phyloP scores from a whole-genome alignment of 192 early-diverging fungal genomes.

The Coemansia sp. region DNA sequence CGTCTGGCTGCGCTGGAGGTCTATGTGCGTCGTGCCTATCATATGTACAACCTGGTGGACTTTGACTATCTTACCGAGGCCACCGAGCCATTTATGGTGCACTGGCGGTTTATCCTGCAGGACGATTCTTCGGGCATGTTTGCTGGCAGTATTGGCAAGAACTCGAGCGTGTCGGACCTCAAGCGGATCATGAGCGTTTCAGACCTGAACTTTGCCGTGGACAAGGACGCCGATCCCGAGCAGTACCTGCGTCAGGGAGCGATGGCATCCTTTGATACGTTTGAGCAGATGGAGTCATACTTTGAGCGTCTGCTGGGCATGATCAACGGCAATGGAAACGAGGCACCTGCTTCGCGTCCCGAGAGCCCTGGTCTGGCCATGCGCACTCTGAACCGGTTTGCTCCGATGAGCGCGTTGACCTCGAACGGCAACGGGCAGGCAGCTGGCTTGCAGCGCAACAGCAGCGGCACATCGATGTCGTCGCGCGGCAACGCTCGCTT shows the following conservation, averaged over 20 bases:
- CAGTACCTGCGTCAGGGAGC: conserved; percentile 83
- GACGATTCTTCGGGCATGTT: conserved; percentile 59
- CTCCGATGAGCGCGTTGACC: conserved; percentile 51
- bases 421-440: conserved; percentile 6
- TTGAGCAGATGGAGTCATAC: conserved; percentile 70
- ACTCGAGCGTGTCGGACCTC: conserved; percentile 46
- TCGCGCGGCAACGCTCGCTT: conserved; percentile 35
- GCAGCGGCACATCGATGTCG: conserved; percentile 24
- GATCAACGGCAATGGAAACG: conserved; percentile 58
- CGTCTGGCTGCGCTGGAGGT: conserved; percentile 90
- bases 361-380: conserved; percentile 50
- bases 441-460: conserved; percentile 13
- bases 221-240: conserved; percentile 63
- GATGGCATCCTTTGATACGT: conserved; percentile 74
- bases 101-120: conserved; percentile 78
- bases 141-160: conserved; percentile 29
- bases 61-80: conserved; percentile 73
- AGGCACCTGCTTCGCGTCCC: conserved; percentile 40
- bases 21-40: conserved; percentile 96
- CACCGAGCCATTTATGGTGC: conserved; percentile 64
- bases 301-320: conserved; percentile 63
- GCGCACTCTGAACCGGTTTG: conserved; percentile 27
- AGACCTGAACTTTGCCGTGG: conserved; percentile 78
- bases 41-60: conserved; percentile 91
- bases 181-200: conserved; percentile 78